These are phyloP conservation scores for Leptomonas pyrrhocoris DNA, from an alignment of 208 protist species.

Conservation along the genomic window DNA sequence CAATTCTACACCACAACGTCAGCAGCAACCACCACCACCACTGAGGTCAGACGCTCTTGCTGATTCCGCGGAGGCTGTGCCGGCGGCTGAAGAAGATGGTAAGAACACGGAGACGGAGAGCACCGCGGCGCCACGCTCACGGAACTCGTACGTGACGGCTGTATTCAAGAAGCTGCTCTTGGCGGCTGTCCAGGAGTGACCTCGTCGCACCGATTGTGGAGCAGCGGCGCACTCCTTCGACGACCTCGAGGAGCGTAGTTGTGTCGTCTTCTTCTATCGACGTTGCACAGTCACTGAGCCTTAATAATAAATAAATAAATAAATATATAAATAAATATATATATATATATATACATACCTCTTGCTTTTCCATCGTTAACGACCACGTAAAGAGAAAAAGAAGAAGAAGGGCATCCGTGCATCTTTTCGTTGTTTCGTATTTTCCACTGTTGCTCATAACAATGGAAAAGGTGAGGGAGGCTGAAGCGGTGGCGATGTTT, in stretches of 20 bases:
- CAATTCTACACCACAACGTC: not conserved
- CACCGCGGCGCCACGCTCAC: not conserved
- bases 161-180: slow-evolving; percentile 19
- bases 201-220: too few relatives aligned
- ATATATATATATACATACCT: too few relatives aligned
- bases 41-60: not conserved
- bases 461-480: too few relatives aligned
- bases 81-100: not conserved
- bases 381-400: not conserved
- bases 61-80: not conserved
- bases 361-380: too few relatives aligned
- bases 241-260: too few relatives aligned
- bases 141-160: not conserved
- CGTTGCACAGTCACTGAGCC: too few relatives aligned
- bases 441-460: not conserved
- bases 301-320: too few relatives aligned
- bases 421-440: not conserved
- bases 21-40: not conserved
- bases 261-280: too few relatives aligned
- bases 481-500: too few relatives aligned
- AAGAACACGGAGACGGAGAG: not conserved
- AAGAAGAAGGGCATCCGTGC: not conserved
- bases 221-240: not conserved
- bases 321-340: too few relatives aligned
- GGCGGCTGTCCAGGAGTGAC: slow-evolving; percentile 24